Evolutionary conservation across 495 filamentous ascomycete species (phyloP), one percentile per base, ranked within the genome.

Genomic region (Hypoxylon fragiforme): DNA sequence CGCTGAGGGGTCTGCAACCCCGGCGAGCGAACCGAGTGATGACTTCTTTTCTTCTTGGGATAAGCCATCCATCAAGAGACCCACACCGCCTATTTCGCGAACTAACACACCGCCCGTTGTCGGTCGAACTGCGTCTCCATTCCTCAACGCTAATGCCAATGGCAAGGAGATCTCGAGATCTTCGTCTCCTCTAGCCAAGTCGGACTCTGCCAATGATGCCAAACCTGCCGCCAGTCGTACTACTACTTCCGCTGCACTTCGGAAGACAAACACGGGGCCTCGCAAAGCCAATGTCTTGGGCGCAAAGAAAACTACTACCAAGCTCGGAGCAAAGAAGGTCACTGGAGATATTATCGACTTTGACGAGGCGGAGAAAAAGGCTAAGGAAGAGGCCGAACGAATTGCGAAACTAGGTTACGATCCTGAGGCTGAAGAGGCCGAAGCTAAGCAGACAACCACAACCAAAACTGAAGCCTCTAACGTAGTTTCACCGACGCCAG

Each of bases 1-100:
- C 14, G 77, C 76, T 28, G 86, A 88, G 54, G 83, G 81, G 57
- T 77, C 84, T 1, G 79, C 75, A 63, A 91, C 90, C 14, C 88
- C 89, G 31, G 79, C 86, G 36, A 85, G 80, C 44, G 92, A 97
- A 52, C 72, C 77, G 18, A 90, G 88, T 7, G 91, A 95, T 57
- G 92, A 97, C 70, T 98, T 97, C 80, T 98, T 97, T 77, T 95
- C 92, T 7, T 95, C 91, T 0, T 98, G 92, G 92, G 95, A 97
- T 69, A 96, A 96, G 73, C 94, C 94, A 2, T 82, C 91, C 3
- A 96, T 98, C 75, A 98, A 97, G 77, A 88, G 92, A 49, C 95
- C 92, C 7, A 96, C 89, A 61, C 94, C 95, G 53, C 94, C 94
- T 20, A 84, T 92, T 22, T 96, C 92, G 24, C 87, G 94, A 66